Evolutionary conservation across 2,329 filamentous ascomycete species (phyloP).

Genomic region (Sporothrix curviconia): DNA sequence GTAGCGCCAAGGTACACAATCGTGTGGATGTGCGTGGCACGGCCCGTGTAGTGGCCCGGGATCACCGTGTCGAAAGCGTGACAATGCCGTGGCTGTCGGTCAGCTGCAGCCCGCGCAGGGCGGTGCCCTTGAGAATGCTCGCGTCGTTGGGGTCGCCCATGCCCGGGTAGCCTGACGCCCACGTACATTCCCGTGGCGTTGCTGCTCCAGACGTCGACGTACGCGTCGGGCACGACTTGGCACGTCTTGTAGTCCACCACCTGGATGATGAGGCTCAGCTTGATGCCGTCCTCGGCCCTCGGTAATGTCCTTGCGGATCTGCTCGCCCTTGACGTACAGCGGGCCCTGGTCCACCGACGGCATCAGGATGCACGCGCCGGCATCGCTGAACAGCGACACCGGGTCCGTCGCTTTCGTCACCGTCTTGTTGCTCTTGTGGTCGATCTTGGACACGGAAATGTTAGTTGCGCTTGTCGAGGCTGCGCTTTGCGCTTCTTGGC

Average conservation of each 20-base stretch:
- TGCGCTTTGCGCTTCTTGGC: background rate
- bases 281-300: slow-evolving; percentile 42
- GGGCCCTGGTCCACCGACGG: slow-evolving; percentile 43
- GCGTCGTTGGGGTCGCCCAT: slow-evolving; percentile 28
- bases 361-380: slow-evolving; percentile 38
- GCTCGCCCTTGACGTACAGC: slow-evolving; percentile 46
- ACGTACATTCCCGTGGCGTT: slow-evolving; percentile 38
- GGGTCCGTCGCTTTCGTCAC: slow-evolving; percentile 26
- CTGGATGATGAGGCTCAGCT: slow-evolving; percentile 45
- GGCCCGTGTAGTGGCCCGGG: slow-evolving; percentile 39
- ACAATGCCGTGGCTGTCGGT: slow-evolving; percentile 36
- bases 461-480: slow-evolving; percentile 23
- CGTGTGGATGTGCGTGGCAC: slow-evolving; percentile 34
- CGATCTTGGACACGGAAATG: slow-evolving; percentile 25
- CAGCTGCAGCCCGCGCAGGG: slow-evolving; percentile 38
- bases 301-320: slow-evolving; percentile 41
- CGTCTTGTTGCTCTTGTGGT: slow-evolving; percentile 29
- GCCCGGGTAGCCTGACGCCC: slow-evolving; percentile 26
- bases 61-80: slow-evolving; percentile 36
- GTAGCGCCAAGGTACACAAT: slow-evolving; percentile 28
- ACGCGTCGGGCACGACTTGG: slow-evolving; percentile 41
- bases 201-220: slow-evolving; percentile 45
- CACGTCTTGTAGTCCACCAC: slow-evolving; percentile 49
- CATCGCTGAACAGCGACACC: slow-evolving; percentile 30
- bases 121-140: slow-evolving; percentile 36